A percentile compares a stretch with the other conserved stretches of the same genome.
These are phyloP conservation scores for Sporobolomyces roseus DNA, from an alignment of 768 basidiomycete species.

Conservation along the genomic window DNA sequence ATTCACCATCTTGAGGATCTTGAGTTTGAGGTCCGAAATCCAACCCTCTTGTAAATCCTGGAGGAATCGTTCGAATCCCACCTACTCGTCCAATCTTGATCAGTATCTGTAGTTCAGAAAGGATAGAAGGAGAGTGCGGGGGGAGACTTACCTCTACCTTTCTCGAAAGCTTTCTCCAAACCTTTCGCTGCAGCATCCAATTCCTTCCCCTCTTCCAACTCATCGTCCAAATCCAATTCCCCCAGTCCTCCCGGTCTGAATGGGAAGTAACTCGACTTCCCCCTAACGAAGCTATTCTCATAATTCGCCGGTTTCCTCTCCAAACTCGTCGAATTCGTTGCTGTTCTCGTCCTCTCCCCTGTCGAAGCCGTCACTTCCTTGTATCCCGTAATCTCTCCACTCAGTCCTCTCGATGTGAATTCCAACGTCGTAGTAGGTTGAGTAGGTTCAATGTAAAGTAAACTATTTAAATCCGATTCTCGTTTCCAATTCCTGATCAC, in stretches of 20 bases:
- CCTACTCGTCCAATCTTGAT: slow-evolving; percentile 12
- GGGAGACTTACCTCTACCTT: slow-evolving; percentile 33
- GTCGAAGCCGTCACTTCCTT: slow-evolving; percentile 59
- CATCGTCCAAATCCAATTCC: slow-evolving; percentile 53
- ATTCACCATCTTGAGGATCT: slow-evolving; percentile 46
- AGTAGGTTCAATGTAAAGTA: slow-evolving; percentile 65
- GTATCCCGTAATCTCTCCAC: slow-evolving; percentile 76
- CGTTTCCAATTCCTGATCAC: slow-evolving; percentile 37
- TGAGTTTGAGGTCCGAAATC: slow-evolving; percentile 54
- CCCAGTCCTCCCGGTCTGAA: slow-evolving; percentile 93
- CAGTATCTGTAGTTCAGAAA: neutral
- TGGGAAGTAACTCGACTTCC: slow-evolving; percentile 87
- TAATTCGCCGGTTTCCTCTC: slow-evolving; percentile 75
- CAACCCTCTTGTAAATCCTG: slow-evolving; percentile 76
- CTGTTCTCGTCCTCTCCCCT: slow-evolving; percentile 57
- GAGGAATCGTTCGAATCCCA: slow-evolving; percentile 65
- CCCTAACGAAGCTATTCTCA: slow-evolving; percentile 74
- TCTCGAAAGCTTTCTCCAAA: slow-evolving; percentile 46
- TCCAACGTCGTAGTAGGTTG: slow-evolving; percentile 69
- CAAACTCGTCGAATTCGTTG: slow-evolving; percentile 77
- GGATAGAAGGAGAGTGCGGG: neutral
- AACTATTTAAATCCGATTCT: slow-evolving; percentile 53
- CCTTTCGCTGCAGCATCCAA: slow-evolving; percentile 18
- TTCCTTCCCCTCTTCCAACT: slow-evolving; percentile 51
- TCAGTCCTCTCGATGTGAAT: slow-evolving; percentile 72